phyloP scores from a whole-genome alignment of 257 asterid genomes.

The Solanum dulcamara region DNA sequence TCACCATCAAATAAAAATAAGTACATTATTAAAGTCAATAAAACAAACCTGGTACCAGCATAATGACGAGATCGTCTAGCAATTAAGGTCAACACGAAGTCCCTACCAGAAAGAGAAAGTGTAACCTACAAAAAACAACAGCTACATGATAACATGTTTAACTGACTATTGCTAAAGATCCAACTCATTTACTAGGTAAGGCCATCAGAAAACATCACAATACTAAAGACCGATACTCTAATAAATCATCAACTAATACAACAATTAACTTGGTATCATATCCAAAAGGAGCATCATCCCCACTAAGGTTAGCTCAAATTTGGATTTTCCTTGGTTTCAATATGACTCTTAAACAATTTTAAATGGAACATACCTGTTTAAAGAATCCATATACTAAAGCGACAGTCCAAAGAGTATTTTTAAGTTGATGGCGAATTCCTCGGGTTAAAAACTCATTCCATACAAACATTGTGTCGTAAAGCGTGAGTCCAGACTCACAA shows the following conservation, averaged over 20 bases:
- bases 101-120: conserved; percentile 47
- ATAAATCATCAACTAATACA: not conserved
- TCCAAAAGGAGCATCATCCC: not conserved
- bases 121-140: conserved; percentile 34
- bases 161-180: not conserved
- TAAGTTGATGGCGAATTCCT: conserved; percentile 67
- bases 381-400: conserved; percentile 92
- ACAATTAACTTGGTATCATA: not conserved
- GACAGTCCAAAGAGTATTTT: conserved; percentile 77
- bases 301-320: not conserved
- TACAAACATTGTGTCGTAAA: conserved; percentile 86
- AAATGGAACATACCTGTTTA: conserved; percentile 54
- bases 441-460: conserved; percentile 98
- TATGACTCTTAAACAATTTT: not conserved
- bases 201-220: not conserved
- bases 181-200: not conserved
- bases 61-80: conserved; percentile 96
- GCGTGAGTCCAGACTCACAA: conserved; percentile 40
- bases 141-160: not conserved
- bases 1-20: not conserved
- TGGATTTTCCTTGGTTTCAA: not conserved
- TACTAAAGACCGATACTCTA: too few species aligned
- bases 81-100: conserved; percentile 54
- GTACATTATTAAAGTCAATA: not conserved
- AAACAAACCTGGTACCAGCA: conserved; percentile 87